A percentile compares a stretch with the other conserved stretches of the same genome.
Conservation (phyloP, 306 rosid genomes). For the Corylus avellana region DNA sequence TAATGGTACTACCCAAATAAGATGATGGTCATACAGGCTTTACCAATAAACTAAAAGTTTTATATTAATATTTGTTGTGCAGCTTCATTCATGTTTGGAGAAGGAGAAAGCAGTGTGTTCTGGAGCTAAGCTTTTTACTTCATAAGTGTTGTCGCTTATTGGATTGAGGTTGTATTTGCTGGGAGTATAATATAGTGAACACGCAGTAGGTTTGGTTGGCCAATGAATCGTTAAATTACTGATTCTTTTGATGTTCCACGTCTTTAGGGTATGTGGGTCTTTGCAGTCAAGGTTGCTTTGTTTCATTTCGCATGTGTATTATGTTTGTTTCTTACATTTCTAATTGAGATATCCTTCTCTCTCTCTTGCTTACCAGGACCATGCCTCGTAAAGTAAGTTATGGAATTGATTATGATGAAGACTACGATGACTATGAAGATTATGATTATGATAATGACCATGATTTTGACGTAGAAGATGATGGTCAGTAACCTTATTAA, state of each 20-base stretch:
- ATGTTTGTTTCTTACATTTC: neutral
- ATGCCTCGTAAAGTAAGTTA: slow-evolving; percentile 86
- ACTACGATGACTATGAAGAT: slow-evolving; percentile 52
- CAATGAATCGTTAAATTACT: slow-evolving; percentile 12
- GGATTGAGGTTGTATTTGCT: slow-evolving; percentile 11
- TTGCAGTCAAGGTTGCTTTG: slow-evolving; percentile 1
- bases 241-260: neutral
- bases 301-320: neutral
- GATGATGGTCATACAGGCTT: neutral
- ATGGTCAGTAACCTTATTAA: slow-evolving; percentile 43
- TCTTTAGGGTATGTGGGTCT: slow-evolving; percentile 22
- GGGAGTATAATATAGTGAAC: slow-evolving; percentile 8
- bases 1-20: neutral
- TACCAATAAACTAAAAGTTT: neutral
- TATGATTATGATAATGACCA: slow-evolving; percentile 33
- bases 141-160: slow-evolving; percentile 4
- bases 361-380: slow-evolving; percentile 25
- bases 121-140: neutral
- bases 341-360: slow-evolving; percentile 2
- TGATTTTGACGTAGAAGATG: slow-evolving; percentile 44
- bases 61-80: slow-evolving; percentile 11
- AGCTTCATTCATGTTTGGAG: slow-evolving; percentile 34
- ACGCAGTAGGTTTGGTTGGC: slow-evolving; percentile 7
- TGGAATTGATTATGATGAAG: slow-evolving; percentile 65
- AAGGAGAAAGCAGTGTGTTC: slow-evolving; percentile 10